These are phyloP conservation scores for Zelopaecilomyces penicillatus DNA, from an alignment of 2,329 filamentous ascomycete genomes.

Conservation along the genomic window DNA sequence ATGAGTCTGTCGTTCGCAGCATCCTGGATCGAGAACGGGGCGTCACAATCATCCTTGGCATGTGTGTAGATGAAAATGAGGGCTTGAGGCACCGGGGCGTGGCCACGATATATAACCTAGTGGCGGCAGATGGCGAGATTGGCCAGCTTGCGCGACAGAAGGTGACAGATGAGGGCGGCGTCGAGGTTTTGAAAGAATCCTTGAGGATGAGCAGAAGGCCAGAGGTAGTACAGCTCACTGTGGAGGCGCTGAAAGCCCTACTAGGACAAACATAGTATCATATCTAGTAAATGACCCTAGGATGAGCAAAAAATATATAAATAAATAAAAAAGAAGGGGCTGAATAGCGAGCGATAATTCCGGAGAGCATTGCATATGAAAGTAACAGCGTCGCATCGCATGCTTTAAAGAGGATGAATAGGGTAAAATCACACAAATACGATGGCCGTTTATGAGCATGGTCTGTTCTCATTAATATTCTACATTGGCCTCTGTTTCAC, in stretches of 20 bases:
- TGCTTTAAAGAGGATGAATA: too few relatives aligned
- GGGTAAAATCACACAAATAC: too few relatives aligned
- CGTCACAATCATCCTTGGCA: constrained; percentile 65
- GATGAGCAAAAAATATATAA: too few relatives aligned
- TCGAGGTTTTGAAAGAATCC: constrained; percentile 60
- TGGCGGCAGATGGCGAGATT: constrained; percentile 56
- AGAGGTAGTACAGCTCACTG: constrained; percentile 62
- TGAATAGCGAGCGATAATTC: too few relatives aligned
- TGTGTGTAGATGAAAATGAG: constrained; percentile 68
- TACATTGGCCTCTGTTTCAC: too few relatives aligned
- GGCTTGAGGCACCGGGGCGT: constrained; percentile 64
- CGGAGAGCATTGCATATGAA: too few relatives aligned
- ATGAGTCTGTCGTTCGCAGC: constrained; percentile 63
- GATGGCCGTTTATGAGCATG: too few relatives aligned
- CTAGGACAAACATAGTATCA: constrained; percentile 31
- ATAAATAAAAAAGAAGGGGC: too few relatives aligned
- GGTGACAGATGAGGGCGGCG: constrained; percentile 53
- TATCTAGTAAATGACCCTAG: too few relatives aligned
- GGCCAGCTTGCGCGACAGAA: constrained; percentile 53
- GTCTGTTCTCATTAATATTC: too few relatives aligned
- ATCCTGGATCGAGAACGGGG: constrained; percentile 65
- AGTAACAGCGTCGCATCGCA: too few relatives aligned
- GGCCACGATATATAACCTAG: constrained; percentile 66
- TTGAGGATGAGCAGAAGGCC: constrained; percentile 60
- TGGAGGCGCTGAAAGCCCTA: constrained; percentile 64